Evolutionary conservation across 2,329 filamentous ascomycete genomes (phyloP).

Genomic region (Arthroderma sp.): DNA sequence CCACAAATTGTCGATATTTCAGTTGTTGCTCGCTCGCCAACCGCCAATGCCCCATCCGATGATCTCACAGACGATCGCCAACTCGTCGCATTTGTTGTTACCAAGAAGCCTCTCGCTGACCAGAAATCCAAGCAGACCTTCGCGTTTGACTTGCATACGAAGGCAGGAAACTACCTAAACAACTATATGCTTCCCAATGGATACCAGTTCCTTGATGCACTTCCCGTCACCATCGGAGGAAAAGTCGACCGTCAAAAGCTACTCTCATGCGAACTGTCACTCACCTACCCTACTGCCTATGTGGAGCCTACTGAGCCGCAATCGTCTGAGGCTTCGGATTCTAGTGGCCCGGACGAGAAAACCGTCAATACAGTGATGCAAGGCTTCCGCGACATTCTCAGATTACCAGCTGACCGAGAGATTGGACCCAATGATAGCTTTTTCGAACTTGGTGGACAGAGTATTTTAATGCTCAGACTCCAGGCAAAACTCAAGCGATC

Average conservation of each 20-base stretch:
- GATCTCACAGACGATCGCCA: constrained; percentile 6
- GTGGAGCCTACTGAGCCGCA: background rate
- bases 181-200: constrained; percentile 7
- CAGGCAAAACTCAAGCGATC: constrained; percentile 5
- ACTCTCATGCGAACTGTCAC: constrained; percentile 2
- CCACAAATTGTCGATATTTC: constrained; percentile 6
- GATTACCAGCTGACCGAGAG: constrained; percentile 1
- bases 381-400: constrained; percentile 5
- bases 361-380: constrained; percentile 1
- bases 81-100: constrained; percentile 5
- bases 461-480: constrained; percentile 6
- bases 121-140: constrained; percentile 4
- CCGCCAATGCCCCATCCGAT: background rate
- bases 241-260: constrained; percentile 6
- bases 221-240: constrained; percentile 6
- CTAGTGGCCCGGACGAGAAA: background rate
- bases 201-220: constrained; percentile 6
- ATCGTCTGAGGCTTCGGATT: background rate
- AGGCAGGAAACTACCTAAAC: constrained; percentile 3
- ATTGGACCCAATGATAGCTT: constrained; percentile 6
- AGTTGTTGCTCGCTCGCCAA: constrained; percentile 2
- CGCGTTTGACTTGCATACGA: constrained; percentile 2
- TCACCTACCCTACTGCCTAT: background rate
- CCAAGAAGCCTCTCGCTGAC: constrained; percentile 3
- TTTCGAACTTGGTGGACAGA: constrained; percentile 6